phyloP scores from a whole-genome alignment of 2,329 filamentous ascomycete species.

The Colletotrichum brevisporum region DNA sequence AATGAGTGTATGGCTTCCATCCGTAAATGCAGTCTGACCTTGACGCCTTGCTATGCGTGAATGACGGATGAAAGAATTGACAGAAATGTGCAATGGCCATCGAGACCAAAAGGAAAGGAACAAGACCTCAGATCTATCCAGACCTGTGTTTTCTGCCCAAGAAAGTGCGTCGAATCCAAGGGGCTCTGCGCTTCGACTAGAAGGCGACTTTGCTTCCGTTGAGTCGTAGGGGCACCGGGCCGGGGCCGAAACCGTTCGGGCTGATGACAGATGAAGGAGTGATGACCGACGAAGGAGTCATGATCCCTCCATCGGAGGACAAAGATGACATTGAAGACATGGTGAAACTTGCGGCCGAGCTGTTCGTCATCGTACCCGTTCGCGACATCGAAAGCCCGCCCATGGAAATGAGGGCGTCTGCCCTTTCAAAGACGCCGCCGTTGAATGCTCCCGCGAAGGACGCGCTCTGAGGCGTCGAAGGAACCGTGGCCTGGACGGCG shows the following conservation, averaged over 20 bases:
- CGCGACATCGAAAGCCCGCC: conserved; percentile 71
- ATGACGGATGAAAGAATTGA: conserved; percentile 26
- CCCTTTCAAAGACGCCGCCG: conserved; percentile 72
- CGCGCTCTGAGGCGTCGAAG: conserved; percentile 75
- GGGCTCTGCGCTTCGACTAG: conserved; percentile 45
- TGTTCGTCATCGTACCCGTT: conserved; percentile 61
- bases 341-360: conserved; percentile 43
- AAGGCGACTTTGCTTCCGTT: conserved; percentile 57
- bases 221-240: conserved; percentile 48
- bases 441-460: conserved; percentile 69
- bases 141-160: conserved; percentile 22
- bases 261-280: conserved; percentile 50
- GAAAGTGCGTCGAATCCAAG: conserved; percentile 39
- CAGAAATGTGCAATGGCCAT: conserved; percentile 26
- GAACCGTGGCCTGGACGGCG: conserved; percentile 90
- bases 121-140: conserved; percentile 5
- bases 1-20: conserved; percentile 38
- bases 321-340: conserved; percentile 55
- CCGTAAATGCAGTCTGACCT: conserved; percentile 30
- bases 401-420: conserved; percentile 70
- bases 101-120: conserved; percentile 17
- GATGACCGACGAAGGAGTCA: conserved; percentile 50
- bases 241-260: conserved; percentile 46
- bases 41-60: conserved; percentile 40
- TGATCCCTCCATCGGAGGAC: conserved; percentile 55